phyloP scores from a whole-genome alignment of 1,284 basidiomycete species.

The Boletus smithii region DNA sequence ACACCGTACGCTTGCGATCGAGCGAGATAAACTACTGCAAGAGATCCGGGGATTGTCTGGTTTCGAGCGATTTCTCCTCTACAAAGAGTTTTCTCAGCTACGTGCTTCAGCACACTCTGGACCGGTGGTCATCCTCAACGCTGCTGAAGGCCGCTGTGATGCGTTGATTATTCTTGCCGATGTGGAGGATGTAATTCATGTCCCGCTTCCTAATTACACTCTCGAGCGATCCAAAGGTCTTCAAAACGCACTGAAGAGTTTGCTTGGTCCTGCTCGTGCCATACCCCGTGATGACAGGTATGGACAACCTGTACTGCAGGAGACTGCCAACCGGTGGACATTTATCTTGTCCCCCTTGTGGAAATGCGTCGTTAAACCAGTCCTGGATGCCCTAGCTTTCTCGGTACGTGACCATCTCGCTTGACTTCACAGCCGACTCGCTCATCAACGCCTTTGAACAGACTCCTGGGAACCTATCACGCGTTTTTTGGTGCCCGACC shows the following conservation, averaged over 20 bases:
- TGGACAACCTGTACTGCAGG: neutral
- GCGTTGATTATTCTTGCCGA: conserved; percentile 4
- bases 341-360: conserved; percentile 4
- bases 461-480: neutral
- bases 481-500: conserved; percentile 17
- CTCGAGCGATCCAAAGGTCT: neutral
- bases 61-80: conserved; percentile 11
- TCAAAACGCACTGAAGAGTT: neutral
- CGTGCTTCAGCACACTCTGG: conserved; percentile 6
- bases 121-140: conserved; percentile 12
- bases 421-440: neutral
- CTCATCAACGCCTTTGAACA: neutral
- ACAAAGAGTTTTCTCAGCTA: conserved; percentile 5
- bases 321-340: neutral
- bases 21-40: conserved; percentile 5
- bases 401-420: neutral
- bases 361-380: conserved; percentile 6
- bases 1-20: conserved; percentile 8
- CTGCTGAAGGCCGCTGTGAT: conserved; percentile 6
- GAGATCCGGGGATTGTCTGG: conserved; percentile 6
- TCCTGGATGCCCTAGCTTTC: conserved; percentile 6
- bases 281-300: neutral
- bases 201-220: conserved; percentile 7
- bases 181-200: neutral
- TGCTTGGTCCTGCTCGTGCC: neutral